Base-by-base conservation (phyloP, 306 rosid species). In the Vicia faba region DNA sequence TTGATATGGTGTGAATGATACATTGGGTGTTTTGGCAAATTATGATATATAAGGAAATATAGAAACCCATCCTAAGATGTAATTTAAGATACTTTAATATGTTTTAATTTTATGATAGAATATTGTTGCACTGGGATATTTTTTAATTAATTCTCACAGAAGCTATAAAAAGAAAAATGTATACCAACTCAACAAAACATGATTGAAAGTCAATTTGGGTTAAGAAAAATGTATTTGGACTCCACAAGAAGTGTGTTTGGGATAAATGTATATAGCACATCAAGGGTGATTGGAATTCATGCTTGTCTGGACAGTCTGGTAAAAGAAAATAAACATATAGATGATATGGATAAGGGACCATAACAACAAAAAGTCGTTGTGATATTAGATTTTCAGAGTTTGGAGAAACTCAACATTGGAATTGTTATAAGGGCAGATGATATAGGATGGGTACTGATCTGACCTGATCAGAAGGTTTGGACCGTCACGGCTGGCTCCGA, bases 321-420 rank as follows among this genome's bases (percentile, higher is more conserved):
- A 61, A 38, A 39, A 20, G 11, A 61, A 61, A 39, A 61, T 5
- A 61, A 61, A 19, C 51, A 19, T 38, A 19, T 28, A 61, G 19
- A 20, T 61, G 23, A 20, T 20, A 20, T 20, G 23, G 23, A 20
- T 20, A 20, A 20, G 23, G 2, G 23, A 2, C 23, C 23, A 20
- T 20, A 20, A 20, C 23, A 20, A 20, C 2, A 20, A 2, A 6
- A 7, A 8, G 18, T 9, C 19, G 7, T 39, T 40, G 36, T 61
- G 31, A 3, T 19, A 19, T 13, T 61, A 39, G 67, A 61, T 33
- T 33, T 33, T 33, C 38, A 7, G 20, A 19, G 18, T 60, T 3
- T 3, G 12, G 29, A 11, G 45, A 60, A 60, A 60, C 29, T 35
- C 5, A 5, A 9, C 28, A 16, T 28, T 60, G 7, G 28, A 35